Percentiles rank a stretch among this genome's conserved stretches.
These are phyloP conservation scores for Clarireedia hainanense DNA, from an alignment of 2,329 filamentous ascomycete species.

Conservation along the genomic window DNA sequence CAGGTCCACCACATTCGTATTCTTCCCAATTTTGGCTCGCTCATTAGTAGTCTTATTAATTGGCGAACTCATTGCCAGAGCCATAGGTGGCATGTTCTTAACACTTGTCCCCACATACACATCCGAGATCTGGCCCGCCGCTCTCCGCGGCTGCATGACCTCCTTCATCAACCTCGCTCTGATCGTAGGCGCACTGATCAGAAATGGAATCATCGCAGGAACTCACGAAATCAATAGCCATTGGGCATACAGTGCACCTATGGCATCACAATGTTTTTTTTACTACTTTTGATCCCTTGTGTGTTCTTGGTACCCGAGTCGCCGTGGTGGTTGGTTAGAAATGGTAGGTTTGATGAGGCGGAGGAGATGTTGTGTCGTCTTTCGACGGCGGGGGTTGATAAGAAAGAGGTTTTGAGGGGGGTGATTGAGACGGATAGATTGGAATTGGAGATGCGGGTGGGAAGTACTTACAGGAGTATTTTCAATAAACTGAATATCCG, in stretches of 20 bases:
- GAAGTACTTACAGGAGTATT: constrained; percentile 41
- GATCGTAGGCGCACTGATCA: constrained; percentile 40
- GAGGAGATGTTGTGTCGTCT: constrained; percentile 19
- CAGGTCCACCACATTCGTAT: constrained; percentile 13
- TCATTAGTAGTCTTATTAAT: constrained; percentile 12
- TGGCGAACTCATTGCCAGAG: constrained; percentile 31
- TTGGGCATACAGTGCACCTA: constrained; percentile 24
- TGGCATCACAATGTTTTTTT: constrained; percentile 46
- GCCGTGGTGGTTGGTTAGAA: constrained; percentile 42
- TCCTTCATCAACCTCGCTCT: constrained; percentile 47
- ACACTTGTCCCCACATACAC: constrained; percentile 31
- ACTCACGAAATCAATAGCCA: constrained; percentile 13
- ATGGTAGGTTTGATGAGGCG: constrained; percentile 36
- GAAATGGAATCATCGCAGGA: constrained; percentile 37
- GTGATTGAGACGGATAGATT: constrained; percentile 49
- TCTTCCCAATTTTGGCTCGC: constrained; percentile 19
- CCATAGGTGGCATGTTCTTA: constrained; percentile 42
- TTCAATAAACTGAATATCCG: constrained; percentile 44
- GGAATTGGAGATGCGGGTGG: constrained; percentile 38
- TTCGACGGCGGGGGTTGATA: constrained; percentile 23
- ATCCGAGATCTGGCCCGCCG: constrained; percentile 44
- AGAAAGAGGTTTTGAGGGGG: constrained; percentile 38
- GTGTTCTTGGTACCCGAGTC: constrained; percentile 41
- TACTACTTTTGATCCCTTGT: constrained; percentile 36
- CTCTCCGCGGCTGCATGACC: constrained; percentile 41